Evolutionary conservation across 2,329 filamentous ascomycete species (phyloP), one percentile per base, ranked within the genome.

Genomic region (Ampelomyces quisqualis): DNA sequence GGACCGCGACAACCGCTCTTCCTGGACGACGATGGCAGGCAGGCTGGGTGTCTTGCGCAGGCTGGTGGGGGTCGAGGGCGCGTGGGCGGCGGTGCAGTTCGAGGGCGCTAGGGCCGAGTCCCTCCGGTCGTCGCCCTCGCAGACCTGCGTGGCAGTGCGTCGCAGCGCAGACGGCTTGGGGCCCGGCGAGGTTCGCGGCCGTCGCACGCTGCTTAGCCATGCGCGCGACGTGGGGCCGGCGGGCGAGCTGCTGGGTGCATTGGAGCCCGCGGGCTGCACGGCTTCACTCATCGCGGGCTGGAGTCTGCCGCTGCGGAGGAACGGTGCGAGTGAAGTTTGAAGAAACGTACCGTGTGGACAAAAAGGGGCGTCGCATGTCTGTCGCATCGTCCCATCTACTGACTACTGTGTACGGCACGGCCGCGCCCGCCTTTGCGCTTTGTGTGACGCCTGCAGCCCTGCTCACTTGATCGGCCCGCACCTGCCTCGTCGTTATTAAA

Each of bases 21-120:
- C 64, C 46, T 74, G 69, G 32, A 74, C 65, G 21, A 74, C 57
- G 43, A 75, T 73, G 20, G 66, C 67, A 27, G 73, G 73, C 31
- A 74, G 62, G 30, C 64, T 70, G 13, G 70, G 68, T n/a, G 65
- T 64, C 51, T 60, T 63, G 58, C 55, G 58, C 49, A 68, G 49
- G 41, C 58, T 62, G 34, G 47, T 44, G 18, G 60, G 60, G 24
- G 61, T 56, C 8, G 64, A 53, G 28, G 61, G 61, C 6, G 57
- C 50, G 42, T 61, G 56, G 49, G 59, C 59, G 19, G 60, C 43
- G 6, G 64, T 65, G 32, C 60, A 64, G 34, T 54, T 60, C 4
- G 63, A 68, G 2, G 69, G 55, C 28, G 67, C 64, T 47, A 71
- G 55, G 44, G 65, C 69, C 17, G 69, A 72, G 53, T 72, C 69